Conservation (phyloP, 768 basidiomycete species). For the Mrakia hoshinonis region DNA sequence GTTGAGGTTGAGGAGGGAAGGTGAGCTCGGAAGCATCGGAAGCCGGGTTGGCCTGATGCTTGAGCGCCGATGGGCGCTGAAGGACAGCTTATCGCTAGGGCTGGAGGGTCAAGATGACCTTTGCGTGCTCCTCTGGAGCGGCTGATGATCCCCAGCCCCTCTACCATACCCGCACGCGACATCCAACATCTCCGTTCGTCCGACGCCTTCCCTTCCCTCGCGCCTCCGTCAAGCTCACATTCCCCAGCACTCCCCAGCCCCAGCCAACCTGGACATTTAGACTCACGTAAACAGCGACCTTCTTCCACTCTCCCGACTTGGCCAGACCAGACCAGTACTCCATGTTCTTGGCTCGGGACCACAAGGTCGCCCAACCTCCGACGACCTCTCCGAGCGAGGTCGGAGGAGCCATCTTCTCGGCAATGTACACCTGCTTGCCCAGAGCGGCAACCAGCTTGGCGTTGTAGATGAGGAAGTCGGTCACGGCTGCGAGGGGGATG, state of each 20-base stretch:
- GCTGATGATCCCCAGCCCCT: too few species aligned
- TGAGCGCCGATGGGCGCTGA: too few species aligned
- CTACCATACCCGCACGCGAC: too few species aligned
- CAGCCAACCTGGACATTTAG: background rate
- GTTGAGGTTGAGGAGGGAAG: background rate
- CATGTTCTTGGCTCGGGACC: constrained; percentile 52
- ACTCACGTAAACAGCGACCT: constrained; percentile 25
- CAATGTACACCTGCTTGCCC: constrained; percentile 62
- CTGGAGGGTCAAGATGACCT: too few species aligned
- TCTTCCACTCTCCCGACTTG: constrained; percentile 54
- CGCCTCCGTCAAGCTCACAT: background rate
- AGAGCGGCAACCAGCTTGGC: constrained; percentile 61
- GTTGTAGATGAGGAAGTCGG: constrained; percentile 35
- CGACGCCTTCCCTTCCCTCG: too few species aligned
- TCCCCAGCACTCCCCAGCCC: background rate
- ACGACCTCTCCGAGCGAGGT: constrained; percentile 50
- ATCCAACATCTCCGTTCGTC: too few species aligned
- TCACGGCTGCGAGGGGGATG: constrained; percentile 53
- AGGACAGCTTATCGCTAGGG: too few species aligned
- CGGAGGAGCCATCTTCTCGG: constrained; percentile 63
- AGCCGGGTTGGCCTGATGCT: too few species aligned
- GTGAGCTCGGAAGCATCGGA: too few species aligned
- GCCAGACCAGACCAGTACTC: constrained; percentile 57
- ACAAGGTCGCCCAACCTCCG: constrained; percentile 57
- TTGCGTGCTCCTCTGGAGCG: too few species aligned